phyloP scores from a whole-genome alignment of 805 yeast species.

The Suhomyces xylopsoci region DNA sequence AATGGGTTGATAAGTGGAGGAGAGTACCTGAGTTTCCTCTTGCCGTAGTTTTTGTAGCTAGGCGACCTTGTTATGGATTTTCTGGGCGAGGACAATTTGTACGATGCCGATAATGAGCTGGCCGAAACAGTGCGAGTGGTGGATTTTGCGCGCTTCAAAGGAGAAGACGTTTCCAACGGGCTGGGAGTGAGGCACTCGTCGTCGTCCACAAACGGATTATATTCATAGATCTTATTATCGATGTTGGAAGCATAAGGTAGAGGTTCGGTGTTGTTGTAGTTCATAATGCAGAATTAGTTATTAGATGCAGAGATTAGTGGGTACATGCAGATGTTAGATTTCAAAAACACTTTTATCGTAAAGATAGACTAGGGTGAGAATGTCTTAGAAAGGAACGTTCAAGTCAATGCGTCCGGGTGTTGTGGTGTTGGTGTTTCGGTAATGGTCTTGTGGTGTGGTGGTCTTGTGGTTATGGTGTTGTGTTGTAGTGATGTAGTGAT shows the following conservation, averaged over 20 bases:
- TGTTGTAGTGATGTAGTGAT: too few species aligned
- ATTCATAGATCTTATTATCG: conserved; percentile 23
- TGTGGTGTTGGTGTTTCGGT: too few species aligned
- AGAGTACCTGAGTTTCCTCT: conserved; percentile 3
- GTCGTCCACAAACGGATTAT: conserved; percentile 12
- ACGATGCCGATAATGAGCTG: conserved; percentile 4
- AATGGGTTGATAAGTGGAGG: conserved; percentile 1
- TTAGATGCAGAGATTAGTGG: not conserved
- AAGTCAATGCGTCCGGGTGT: conserved; percentile 1
- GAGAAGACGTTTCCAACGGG: conserved; percentile 2
- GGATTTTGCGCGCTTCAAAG: conserved; percentile 16
- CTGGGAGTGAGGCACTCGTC: not conserved
- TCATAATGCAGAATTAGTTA: conserved; percentile 3
- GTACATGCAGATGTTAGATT: not conserved
- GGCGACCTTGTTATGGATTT: not conserved
- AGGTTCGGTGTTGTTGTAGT: conserved; percentile 21
- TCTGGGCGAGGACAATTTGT: not conserved
- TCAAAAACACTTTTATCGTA: not conserved
- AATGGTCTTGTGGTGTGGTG: too few species aligned
- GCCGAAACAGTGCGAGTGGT: not conserved
- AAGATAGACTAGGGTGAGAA: conserved; percentile 28
- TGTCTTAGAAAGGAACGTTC: not conserved
- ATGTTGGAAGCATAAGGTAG: conserved; percentile 17
- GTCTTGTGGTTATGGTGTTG: too few species aligned
- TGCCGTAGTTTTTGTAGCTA: conserved; percentile 1